A percentile compares a stretch with the other conserved stretches of the same genome.
Evolutionary conservation across 148 eudicot genomes (phyloP).

Genomic region (Beta vulgaris): DNA sequence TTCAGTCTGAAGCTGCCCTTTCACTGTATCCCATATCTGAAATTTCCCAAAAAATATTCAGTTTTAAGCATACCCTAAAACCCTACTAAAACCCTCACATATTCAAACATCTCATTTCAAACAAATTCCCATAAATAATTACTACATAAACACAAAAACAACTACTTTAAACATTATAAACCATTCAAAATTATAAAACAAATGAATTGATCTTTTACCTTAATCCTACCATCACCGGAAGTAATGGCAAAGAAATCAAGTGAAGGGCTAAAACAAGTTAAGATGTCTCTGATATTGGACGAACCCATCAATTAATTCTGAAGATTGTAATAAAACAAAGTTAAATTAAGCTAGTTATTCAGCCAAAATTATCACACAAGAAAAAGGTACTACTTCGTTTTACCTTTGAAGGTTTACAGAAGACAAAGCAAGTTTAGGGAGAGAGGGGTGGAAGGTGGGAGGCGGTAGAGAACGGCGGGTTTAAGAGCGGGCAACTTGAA

Average conservation of each 20-base stretch:
- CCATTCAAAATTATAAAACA: neutral
- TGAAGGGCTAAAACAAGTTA: constrained; percentile 76
- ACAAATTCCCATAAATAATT: neutral
- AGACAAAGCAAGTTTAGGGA: too few species aligned
- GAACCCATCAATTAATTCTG: constrained; percentile 38
- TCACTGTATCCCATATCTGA: constrained; percentile 89
- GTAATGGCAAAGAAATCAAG: constrained; percentile 69
- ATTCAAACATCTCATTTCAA: neutral
- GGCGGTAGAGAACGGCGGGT: too few species aligned
- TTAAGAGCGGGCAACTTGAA: too few species aligned
- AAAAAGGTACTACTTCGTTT: too few species aligned
- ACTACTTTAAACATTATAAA: neutral
- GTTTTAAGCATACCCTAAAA: neutral
- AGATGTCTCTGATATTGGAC: constrained; percentile 60
- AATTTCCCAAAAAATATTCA: neutral
- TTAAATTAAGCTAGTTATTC: neutral
- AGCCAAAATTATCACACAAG: neutral
- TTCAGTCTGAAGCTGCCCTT: constrained; percentile 81
- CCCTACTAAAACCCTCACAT: constrained; percentile 18
- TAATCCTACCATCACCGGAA: constrained; percentile 82
- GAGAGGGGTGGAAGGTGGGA: neutral
- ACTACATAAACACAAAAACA: neutral
- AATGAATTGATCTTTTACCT: constrained; percentile 43
- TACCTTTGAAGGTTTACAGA: too few species aligned
- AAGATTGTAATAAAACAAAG: neutral